Evolutionary conservation across 2,329 filamentous ascomycete species (phyloP).

Genomic region (Cytospora paraplurivora): DNA sequence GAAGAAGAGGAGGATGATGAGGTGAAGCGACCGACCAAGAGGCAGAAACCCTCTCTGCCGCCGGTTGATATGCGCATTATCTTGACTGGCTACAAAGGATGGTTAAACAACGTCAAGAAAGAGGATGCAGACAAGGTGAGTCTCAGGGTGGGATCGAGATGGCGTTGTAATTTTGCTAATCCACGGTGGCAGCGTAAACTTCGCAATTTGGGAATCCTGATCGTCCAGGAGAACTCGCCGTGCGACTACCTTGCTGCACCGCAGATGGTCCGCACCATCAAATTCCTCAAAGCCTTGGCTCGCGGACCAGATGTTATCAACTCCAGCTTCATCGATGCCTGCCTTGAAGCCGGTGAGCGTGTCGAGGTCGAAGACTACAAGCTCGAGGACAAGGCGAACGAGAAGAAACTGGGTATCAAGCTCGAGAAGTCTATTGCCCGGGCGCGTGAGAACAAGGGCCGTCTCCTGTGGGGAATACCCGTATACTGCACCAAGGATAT

Average conservation of each 20-base stretch:
- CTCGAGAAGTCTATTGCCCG: slow-evolving; percentile 68
- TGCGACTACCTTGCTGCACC: slow-evolving; percentile 90
- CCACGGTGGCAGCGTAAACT: slow-evolving; percentile 67
- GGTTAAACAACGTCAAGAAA: slow-evolving; percentile 71
- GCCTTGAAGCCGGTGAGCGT: slow-evolving; percentile 68
- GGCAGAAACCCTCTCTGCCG: slow-evolving; percentile 62
- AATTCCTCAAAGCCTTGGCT: slow-evolving; percentile 88
- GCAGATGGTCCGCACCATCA: slow-evolving; percentile 83
- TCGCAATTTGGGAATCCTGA: slow-evolving; percentile 77
- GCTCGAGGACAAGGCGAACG: slow-evolving; percentile 71
- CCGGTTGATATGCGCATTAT: slow-evolving; percentile 74
- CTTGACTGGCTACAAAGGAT: slow-evolving; percentile 81
- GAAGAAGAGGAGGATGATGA: slow-evolving; percentile 50
- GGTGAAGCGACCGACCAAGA: slow-evolving; percentile 59
- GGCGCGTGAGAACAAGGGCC: slow-evolving; percentile 75
- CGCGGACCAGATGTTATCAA: slow-evolving; percentile 77
- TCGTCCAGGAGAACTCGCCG: slow-evolving; percentile 72
- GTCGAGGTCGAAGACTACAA: slow-evolving; percentile 66
- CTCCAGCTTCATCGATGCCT: slow-evolving; percentile 76
- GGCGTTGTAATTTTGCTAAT: slow-evolving; percentile 29
- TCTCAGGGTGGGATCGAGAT: slow-evolving; percentile 27
- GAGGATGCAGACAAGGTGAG: slow-evolving; percentile 82
- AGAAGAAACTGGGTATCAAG: slow-evolving; percentile 70
- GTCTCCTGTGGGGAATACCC: slow-evolving; percentile 72
- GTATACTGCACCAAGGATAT: slow-evolving; percentile 85